These are phyloP conservation scores for Mimosa pudica DNA, from an alignment of 306 rosid species.

Conservation along the genomic window DNA sequence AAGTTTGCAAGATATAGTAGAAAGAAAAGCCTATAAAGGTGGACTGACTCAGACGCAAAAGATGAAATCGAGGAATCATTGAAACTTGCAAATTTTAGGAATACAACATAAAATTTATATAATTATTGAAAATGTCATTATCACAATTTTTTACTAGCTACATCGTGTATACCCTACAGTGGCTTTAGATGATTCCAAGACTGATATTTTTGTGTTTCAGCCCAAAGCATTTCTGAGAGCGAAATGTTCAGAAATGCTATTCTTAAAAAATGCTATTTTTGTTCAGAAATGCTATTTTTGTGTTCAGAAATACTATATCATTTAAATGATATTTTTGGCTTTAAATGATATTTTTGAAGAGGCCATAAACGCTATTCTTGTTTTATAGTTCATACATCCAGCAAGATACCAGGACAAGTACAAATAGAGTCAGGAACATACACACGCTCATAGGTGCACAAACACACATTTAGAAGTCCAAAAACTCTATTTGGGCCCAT, in stretches of 20 bases:
- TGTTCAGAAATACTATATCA: no score
- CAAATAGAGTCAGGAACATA: background rate
- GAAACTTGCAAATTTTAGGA: background rate
- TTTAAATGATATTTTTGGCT: no score
- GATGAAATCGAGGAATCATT: background rate
- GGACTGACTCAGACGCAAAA: conserved; percentile 26
- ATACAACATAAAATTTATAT: conserved; percentile 15
- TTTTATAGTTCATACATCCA: background rate
- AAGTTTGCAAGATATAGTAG: conserved; percentile 33
- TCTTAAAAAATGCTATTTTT: no score
- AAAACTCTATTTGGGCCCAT: background rate
- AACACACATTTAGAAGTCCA: background rate
- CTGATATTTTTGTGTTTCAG: conserved; percentile 16
- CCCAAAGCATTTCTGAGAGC: background rate
- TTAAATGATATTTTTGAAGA: background rate
- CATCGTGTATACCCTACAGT: conserved; percentile 8
- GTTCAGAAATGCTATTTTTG: no score
- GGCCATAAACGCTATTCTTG: background rate
- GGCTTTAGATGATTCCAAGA: conserved; percentile 21
- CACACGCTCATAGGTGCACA: background rate
- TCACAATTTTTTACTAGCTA: conserved; percentile 20
- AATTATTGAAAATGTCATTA: conserved; percentile 17
- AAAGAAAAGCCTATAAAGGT: conserved; percentile 21
- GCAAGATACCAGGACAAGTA: background rate
- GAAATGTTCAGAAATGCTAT: background rate